Conservation (phyloP, 805 yeast species). For the Wickerhamomyces rabaulensis region DNA sequence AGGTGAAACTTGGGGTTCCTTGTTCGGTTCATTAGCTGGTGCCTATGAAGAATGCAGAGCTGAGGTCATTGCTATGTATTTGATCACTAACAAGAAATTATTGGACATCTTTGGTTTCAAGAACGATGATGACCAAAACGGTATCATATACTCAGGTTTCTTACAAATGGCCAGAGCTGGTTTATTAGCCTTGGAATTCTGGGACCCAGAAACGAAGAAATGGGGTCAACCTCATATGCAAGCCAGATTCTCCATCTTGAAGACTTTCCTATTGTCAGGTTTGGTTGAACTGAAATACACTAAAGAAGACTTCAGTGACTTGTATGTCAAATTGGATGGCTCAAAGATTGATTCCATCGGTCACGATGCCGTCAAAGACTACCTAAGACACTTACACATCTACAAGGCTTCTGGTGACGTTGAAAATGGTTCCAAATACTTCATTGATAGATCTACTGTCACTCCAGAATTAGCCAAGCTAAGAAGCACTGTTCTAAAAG, state of each 20-base stretch:
- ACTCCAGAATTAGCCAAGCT: conserved; percentile 55
- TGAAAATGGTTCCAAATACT: conserved; percentile 56
- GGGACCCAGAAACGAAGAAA: conserved; percentile 76
- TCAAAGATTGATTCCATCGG: conserved; percentile 64
- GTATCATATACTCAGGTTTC: conserved; percentile 61
- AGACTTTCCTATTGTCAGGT: conserved; percentile 60
- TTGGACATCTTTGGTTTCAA: conserved; percentile 69
- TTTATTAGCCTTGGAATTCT: conserved; percentile 71
- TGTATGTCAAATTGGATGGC: conserved; percentile 54
- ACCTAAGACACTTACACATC: conserved; percentile 66
- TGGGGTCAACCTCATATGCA: conserved; percentile 98
- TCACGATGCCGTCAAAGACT: conserved; percentile 66
- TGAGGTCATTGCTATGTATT: conserved; percentile 80
- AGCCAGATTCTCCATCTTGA: conserved; percentile 82
- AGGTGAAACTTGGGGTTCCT: conserved; percentile 88
- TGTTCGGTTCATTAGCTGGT: conserved; percentile 78
- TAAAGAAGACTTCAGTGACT: conserved; percentile 48
- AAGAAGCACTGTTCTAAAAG: conserved; percentile 62
- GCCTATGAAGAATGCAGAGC: conserved; percentile 93
- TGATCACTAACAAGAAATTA: conserved; percentile 62
- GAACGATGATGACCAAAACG: conserved; percentile 52
- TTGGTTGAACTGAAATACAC: conserved; percentile 51
- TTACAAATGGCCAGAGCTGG: conserved; percentile 89
- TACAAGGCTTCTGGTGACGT: conserved; percentile 77
- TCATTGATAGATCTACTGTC: conserved; percentile 63